These are phyloP conservation scores for Pichia sp. DNA, from an alignment of 1,139 yeast genomes.

Conservation along the genomic window DNA sequence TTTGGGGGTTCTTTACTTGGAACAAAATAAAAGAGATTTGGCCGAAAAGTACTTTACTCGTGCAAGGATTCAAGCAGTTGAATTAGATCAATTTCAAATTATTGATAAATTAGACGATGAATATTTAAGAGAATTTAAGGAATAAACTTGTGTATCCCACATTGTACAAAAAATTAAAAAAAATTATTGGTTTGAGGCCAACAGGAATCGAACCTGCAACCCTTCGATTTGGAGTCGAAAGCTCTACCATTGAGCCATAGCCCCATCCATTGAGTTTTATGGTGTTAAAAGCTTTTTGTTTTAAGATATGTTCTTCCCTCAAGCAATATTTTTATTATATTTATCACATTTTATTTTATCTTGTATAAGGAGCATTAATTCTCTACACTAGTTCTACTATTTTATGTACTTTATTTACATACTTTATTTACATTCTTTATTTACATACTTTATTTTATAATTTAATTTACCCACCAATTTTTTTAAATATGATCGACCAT, in stretches of 20 bases:
- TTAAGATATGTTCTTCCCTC: too few species aligned
- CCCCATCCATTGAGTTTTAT: conserved; percentile 46
- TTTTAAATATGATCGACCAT: too few species aligned
- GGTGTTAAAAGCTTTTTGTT: too few species aligned
- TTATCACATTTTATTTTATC: too few species aligned
- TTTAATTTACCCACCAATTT: too few species aligned
- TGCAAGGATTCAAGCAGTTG: conserved; percentile 64
- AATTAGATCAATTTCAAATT: conserved; percentile 59
- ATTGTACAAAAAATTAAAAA: neutral
- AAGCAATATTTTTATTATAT: too few species aligned
- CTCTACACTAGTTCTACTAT: too few species aligned
- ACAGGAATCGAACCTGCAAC: conserved; percentile 46
- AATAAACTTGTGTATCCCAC: neutral
- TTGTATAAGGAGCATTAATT: too few species aligned
- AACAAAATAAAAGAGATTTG: conserved; percentile 44
- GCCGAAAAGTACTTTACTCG: conserved; percentile 64
- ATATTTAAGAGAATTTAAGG: neutral
- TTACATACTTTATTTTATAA: too few species aligned
- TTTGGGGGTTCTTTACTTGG: conserved; percentile 69
- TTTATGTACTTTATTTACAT: too few species aligned
- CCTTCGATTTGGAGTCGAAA: conserved; percentile 69
- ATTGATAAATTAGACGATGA: conserved; percentile 54
- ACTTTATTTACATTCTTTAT: too few species aligned
- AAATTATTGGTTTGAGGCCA: conserved; percentile 31
- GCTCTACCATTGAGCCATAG: conserved; percentile 95